Conservation (phyloP, 78 protist species). For the Tieghemostelium lacteum region DNA sequence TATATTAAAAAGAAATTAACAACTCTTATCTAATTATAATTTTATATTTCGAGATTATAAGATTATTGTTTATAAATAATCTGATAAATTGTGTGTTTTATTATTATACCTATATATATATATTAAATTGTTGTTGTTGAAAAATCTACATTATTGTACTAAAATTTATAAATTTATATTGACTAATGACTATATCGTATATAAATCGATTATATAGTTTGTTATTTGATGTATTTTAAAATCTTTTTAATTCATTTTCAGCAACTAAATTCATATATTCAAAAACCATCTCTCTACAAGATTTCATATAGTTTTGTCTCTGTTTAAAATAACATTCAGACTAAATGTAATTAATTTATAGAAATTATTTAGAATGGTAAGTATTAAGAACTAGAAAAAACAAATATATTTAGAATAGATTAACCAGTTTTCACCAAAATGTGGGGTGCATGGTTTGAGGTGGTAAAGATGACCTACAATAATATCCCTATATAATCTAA, state of each 20-base stretch:
- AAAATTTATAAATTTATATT: no score
- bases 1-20: no score
- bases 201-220: background rate
- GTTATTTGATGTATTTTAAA: background rate
- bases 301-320: slow-evolving; percentile 44
- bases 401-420: background rate
- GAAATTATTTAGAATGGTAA: background rate
- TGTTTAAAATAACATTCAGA: slow-evolving; percentile 53
- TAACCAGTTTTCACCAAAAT: background rate
- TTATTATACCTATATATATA: background rate
- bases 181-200: background rate
- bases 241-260: background rate
- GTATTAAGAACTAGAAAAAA: no score
- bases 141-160: background rate
- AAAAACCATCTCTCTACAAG: slow-evolving; percentile 49
- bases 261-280: slow-evolving; percentile 33
- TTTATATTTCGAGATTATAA: no score
- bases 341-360: slow-evolving; percentile 8
- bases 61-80: no score
- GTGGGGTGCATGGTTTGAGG: background rate
- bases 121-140: background rate
- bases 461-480: slow-evolving; percentile 10
- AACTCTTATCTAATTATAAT: no score
- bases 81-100: background rate
- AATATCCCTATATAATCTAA: background rate